Evolutionary conservation across 2,329 filamentous ascomycete species (phyloP), one percentile per base, ranked within the genome.

Genomic region (Neophaeococcomyces aloes): DNA sequence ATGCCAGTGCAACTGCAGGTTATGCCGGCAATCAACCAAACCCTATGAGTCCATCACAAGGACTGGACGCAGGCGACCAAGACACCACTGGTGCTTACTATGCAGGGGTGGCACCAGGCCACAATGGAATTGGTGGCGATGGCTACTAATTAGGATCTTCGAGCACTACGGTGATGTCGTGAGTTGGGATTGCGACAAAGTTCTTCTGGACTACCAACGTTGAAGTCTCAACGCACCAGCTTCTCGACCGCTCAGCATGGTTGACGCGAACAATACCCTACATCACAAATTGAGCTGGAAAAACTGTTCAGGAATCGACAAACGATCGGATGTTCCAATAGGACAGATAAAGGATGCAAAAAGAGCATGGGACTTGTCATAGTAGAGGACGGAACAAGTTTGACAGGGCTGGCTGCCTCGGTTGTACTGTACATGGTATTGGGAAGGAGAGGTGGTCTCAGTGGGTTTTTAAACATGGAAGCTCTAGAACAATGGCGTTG

Each of bases 71-170:
- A 29, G 39, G 39, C 10, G 67, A 70, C 38, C 66, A 69, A 52
- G 65, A 69, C 36, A 53, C 60, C 42, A 52, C 62, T 32, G 53
- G 51, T 32, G 60, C 63, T 37, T 68, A 69, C 52, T 66, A 64
- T 37, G 70, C 70, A 50, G 61, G 67, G 68, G 62, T 66, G 66
- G 48, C 62, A 61, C 49, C 60, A 47, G 55, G 63, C 41, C 68
- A 70, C 57, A 70, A 70, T 50, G 67, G 67, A 45, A 65, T 67
- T 32, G 41, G 41, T 25, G 41, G 41, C 25, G 41, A 37, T 31
- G 33, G 33, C 5, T 44, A 44, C 30, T 44, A 44, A 33, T 18
- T 11, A 21, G 25, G 33, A 33, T 7, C 29, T 33, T 21, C 3
- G 21, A 30, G 10, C 25, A 33, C 21, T 19, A 27, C 32, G 23